These are phyloP conservation scores for Yarrowia deformans DNA, from an alignment of 805 yeast species.

Conservation along the genomic window DNA sequence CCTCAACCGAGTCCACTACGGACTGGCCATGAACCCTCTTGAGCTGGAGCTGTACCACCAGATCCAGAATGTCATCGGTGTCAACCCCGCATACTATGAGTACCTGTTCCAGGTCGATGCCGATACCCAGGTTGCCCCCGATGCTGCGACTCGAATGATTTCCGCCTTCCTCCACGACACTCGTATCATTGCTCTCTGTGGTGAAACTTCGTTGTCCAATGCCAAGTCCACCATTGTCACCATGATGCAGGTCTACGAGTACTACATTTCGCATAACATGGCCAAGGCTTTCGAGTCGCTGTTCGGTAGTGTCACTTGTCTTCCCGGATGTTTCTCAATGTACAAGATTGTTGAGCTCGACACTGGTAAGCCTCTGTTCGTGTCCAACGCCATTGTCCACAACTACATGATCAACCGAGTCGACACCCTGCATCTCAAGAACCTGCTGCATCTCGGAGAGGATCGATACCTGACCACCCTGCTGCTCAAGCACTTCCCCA, in stretches of 20 bases:
- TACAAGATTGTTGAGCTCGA: slow-evolving; percentile 63
- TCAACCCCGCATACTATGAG: slow-evolving; percentile 65
- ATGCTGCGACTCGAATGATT: slow-evolving; percentile 61
- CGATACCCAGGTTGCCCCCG: slow-evolving; percentile 65
- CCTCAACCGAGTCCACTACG: slow-evolving; percentile 66
- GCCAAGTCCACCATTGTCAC: slow-evolving; percentile 62
- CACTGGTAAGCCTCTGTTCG: slow-evolving; percentile 64
- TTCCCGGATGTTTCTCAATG: slow-evolving; percentile 70
- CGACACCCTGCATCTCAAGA: slow-evolving; percentile 66
- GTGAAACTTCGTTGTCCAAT: slow-evolving; percentile 66
- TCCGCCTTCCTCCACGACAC: slow-evolving; percentile 66
- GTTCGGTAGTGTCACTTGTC: slow-evolving; percentile 69
- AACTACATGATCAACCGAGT: slow-evolving; percentile 63
- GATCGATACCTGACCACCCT: slow-evolving; percentile 66
- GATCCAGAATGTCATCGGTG: slow-evolving; percentile 65
- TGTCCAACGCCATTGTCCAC: slow-evolving; percentile 66
- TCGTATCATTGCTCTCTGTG: slow-evolving; percentile 64
- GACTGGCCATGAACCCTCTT: slow-evolving; percentile 65
- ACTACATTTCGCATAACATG: slow-evolving; percentile 68
- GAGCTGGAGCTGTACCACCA: slow-evolving; percentile 63
- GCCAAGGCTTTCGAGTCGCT: slow-evolving; percentile 69
- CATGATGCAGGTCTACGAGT: slow-evolving; percentile 68
- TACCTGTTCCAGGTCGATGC: slow-evolving; percentile 66
- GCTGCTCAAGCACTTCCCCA: slow-evolving; percentile 63
- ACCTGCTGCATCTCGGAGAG: slow-evolving; percentile 67